Conservation (phyloP, 23 red algal genomes). For the Pyropia yezoensis region DNA sequence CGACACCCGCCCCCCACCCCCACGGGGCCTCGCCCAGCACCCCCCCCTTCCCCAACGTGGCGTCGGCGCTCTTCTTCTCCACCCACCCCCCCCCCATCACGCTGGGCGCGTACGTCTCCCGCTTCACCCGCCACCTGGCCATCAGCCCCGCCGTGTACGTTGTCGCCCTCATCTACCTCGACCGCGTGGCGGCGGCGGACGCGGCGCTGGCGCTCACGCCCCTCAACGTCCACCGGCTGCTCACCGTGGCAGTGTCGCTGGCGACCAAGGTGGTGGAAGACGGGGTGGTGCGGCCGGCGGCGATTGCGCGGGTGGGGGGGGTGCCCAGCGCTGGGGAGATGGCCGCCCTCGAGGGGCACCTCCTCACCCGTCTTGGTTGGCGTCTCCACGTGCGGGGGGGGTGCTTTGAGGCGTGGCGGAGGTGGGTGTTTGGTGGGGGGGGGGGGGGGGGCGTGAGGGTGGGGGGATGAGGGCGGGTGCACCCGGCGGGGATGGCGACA, state of each 20-base stretch:
- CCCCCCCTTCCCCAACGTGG: too few relatives aligned
- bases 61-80: slow-evolving; percentile 5
- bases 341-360: slow-evolving; percentile 24
- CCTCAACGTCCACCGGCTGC: slow-evolving; percentile 62
- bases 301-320: slow-evolving; percentile 21
- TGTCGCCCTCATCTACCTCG: slow-evolving; percentile 51
- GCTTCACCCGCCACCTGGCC: slow-evolving; percentile 14
- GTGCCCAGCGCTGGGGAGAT: slow-evolving; percentile 21
- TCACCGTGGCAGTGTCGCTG: slow-evolving; percentile 38
- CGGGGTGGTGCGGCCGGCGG: slow-evolving; percentile 29
- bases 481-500: too few relatives aligned
- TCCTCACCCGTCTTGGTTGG: slow-evolving; percentile 42
- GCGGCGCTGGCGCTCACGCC: slow-evolving; percentile 23
- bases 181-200: slow-evolving; percentile 39
- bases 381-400: too few relatives aligned
- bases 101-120: slow-evolving; percentile 11
- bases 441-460: too few relatives aligned
- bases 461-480: too few relatives aligned
- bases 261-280: slow-evolving; percentile 58
- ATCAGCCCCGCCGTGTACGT: slow-evolving; percentile 43
- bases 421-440: too few relatives aligned
- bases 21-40: too few relatives aligned
- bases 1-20: too few relatives aligned
- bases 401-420: too few relatives aligned
- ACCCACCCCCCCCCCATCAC: not conserved